Conservation (phyloP, 495 filamentous ascomycete species). For the Podospora fimiseda region DNA sequence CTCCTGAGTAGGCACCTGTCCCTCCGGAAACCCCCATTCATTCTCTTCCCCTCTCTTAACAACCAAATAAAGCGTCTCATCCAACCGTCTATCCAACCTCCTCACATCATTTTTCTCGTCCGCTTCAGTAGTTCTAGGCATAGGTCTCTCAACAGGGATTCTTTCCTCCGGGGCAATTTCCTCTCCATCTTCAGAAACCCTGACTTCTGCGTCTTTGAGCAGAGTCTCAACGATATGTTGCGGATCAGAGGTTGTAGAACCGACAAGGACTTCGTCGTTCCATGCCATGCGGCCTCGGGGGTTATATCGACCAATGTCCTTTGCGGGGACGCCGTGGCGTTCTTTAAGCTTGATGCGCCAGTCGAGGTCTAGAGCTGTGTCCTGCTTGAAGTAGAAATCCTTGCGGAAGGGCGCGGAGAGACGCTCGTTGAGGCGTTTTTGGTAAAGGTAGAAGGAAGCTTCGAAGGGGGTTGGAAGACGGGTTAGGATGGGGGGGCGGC, state of each 20-base stretch:
- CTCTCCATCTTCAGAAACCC: slow-evolving; percentile 55
- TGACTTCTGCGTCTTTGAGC: slow-evolving; percentile 68
- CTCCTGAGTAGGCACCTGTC: slow-evolving; percentile 59
- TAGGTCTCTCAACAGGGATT: slow-evolving; percentile 64
- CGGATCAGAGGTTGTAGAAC: slow-evolving; percentile 53
- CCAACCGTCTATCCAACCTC: slow-evolving; percentile 70
- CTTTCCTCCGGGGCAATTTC: slow-evolving; percentile 55
- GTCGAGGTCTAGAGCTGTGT: slow-evolving; percentile 75
- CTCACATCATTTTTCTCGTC: slow-evolving; percentile 66
- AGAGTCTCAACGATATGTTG: slow-evolving; percentile 50
- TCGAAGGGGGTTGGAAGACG: slow-evolving; percentile 81
- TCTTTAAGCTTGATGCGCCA: slow-evolving; percentile 82
- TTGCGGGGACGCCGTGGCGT: slow-evolving; percentile 60
- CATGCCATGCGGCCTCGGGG: slow-evolving; percentile 68
- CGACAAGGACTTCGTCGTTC: slow-evolving; percentile 88
- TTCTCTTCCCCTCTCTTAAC: slow-evolving; percentile 57
- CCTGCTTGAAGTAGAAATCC: slow-evolving; percentile 94
- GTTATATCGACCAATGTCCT: slow-evolving; percentile 82
- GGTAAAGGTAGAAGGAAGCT: slow-evolving; percentile 89
- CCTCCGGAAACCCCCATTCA: slow-evolving; percentile 72
- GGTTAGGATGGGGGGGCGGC: slow-evolving; percentile 81
- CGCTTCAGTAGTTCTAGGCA: slow-evolving; percentile 68
- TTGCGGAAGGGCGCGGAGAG: slow-evolving; percentile 80
- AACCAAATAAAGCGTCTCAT: slow-evolving; percentile 77
- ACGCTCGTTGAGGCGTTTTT: slow-evolving; percentile 93